phyloP scores from a whole-genome alignment of 306 rosid species.

The Medicago ruthenica region DNA sequence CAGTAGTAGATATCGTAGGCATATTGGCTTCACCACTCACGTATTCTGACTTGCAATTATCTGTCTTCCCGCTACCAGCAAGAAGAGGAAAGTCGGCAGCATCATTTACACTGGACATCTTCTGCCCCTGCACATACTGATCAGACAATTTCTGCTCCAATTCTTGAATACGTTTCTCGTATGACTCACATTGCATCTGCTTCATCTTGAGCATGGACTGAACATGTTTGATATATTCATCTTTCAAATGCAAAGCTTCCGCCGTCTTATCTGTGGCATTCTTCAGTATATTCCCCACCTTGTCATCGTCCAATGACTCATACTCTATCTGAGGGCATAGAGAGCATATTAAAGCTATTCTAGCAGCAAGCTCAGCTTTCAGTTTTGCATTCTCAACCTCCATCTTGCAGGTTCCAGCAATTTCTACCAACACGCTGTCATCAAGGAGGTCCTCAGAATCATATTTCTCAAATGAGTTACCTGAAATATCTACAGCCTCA shows the following conservation, averaged over 20 bases:
- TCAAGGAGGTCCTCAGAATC: conserved; percentile 72
- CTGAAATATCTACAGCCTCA: conserved; percentile 60
- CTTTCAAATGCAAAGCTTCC: conserved; percentile 91
- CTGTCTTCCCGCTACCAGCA: conserved; percentile 53
- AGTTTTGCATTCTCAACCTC: conserved; percentile 98
- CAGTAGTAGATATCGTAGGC: conserved; percentile 66
- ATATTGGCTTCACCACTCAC: conserved; percentile 54
- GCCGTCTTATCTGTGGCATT: conserved; percentile 79
- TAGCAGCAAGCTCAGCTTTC: conserved; percentile 97
- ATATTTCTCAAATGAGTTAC: conserved; percentile 56
- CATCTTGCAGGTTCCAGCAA: conserved; percentile 92
- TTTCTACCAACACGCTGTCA: conserved; percentile 81
- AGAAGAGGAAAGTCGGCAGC: conserved; percentile 55
- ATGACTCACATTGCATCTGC: conserved; percentile 82
- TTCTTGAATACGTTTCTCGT: conserved; percentile 93
- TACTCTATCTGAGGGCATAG: conserved; percentile 66
- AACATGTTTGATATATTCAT: conserved; percentile 77
- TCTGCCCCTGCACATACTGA: conserved; percentile 72
- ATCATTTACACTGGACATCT: conserved; percentile 56
- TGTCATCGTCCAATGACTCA: conserved; percentile 72
- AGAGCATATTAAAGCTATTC: conserved; percentile 82
- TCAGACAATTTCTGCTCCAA: conserved; percentile 88
- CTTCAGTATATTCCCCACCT: conserved; percentile 69
- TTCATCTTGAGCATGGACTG: conserved; percentile 81
- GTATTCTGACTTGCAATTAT: conserved; percentile 56